A percentile compares a stretch with the other conserved stretches of the same genome.
Evolutionary conservation across 257 asterid species (phyloP).

Genomic region (Pogostemon cablin): DNA sequence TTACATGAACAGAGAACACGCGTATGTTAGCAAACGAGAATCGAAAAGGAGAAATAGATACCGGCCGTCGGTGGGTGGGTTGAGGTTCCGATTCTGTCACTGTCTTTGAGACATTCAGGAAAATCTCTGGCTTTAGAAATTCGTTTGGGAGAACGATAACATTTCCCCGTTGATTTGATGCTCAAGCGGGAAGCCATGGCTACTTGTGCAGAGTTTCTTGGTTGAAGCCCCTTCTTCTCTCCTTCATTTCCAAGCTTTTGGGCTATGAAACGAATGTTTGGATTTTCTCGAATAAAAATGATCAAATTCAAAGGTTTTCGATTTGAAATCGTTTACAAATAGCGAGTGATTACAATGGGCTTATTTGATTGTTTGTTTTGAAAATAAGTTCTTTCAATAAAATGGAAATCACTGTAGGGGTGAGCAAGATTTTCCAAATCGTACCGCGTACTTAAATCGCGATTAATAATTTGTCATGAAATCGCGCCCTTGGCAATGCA

Average conservation of each 20-base stretch:
- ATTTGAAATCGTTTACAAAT: no score
- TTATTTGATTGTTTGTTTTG: no score
- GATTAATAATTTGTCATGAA: no score
- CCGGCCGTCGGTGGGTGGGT: slow-evolving; percentile 38
- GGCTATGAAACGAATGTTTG: no score
- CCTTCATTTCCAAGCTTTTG: not conserved
- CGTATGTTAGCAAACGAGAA: not conserved
- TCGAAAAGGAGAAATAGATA: slow-evolving; percentile 28
- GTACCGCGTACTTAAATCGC: no score
- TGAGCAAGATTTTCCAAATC: no score
- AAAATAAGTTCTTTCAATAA: no score
- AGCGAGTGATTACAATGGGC: no score
- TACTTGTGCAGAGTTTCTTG: not conserved
- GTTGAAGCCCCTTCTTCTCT: not conserved
- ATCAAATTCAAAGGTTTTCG: no score
- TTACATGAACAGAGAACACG: not conserved
- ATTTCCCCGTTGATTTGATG: slow-evolving; percentile 30
- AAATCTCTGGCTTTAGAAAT: slow-evolving; percentile 30
- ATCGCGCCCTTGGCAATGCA: no score
- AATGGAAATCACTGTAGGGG: no score
- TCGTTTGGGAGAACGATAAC: slow-evolving; percentile 21
- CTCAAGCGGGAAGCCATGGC: slow-evolving; percentile 42
- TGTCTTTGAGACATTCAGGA: slow-evolving; percentile 26
- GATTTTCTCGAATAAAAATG: no score
- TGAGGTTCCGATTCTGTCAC: slow-evolving; percentile 33